Evolutionary conservation across 2,329 filamentous ascomycete species (phyloP).

Genomic region (Daldinia eschscholtzii): DNA sequence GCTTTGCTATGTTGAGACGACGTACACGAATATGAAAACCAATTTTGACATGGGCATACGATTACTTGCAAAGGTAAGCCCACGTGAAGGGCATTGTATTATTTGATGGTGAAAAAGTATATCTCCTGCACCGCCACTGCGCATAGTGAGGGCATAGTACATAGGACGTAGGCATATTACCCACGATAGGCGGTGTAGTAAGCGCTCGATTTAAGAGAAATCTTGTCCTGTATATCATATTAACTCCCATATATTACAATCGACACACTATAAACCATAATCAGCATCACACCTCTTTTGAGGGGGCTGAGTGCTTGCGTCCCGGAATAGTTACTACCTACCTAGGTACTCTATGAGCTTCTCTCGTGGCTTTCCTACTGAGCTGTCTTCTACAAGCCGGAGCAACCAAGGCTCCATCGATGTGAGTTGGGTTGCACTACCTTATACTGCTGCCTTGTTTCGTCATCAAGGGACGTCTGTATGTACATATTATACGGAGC

Average conservation of each 20-base stretch:
- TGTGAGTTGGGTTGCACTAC: not conserved
- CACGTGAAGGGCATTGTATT: not conserved
- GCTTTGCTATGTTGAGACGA: constrained; percentile 38
- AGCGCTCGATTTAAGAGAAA: not conserved
- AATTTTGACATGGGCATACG: constrained; percentile 11
- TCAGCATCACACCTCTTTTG: not conserved
- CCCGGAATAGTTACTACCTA: not conserved
- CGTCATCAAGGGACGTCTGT: not conserved
- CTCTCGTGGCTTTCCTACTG: not conserved
- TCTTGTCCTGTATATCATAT: not conserved
- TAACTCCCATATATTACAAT: not conserved
- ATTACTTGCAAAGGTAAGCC: too few relatives aligned
- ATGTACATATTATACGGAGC: not conserved
- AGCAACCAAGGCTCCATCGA: not conserved
- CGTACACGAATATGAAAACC: constrained; percentile 41
- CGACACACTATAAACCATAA: not conserved
- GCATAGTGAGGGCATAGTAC: not conserved
- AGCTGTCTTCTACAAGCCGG: too few relatives aligned
- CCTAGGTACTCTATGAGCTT: not conserved
- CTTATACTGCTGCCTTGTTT: not conserved
- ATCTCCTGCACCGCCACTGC: not conserved
- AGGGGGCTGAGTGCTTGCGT: constrained; percentile 9
- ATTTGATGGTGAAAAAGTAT: not conserved
- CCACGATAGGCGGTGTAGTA: not conserved
- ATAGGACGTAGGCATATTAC: not conserved